Base-by-base conservation (phyloP, 2,329 filamentous ascomycete species). In the Aspergillus transmontanensis region DNA sequence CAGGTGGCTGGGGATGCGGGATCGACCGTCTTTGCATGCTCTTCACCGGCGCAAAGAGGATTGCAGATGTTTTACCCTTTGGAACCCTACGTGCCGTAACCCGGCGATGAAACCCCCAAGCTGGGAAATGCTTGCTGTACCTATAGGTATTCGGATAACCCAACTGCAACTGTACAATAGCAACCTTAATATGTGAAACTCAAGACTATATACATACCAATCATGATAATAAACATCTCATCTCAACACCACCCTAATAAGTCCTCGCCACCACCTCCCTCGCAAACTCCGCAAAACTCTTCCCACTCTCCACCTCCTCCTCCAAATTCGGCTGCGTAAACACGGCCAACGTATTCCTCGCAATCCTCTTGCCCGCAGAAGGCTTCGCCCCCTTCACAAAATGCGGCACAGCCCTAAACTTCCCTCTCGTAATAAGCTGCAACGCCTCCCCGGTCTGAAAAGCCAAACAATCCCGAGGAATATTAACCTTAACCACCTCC, bases 271-370 rank as follows among this genome's bases (percentile, higher is more conserved):
- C 90, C 55, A 94, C 89, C 75, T 92, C 90, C 86, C 91, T 91
- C 3, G 89, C 89, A 75, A 92, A 94, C 23, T 86, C 85, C 53
- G 87, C 82, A 79, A 92, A 94, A 1, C 85, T 91, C 83, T 91
- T 87, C 0, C 93, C 94, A 16, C 87, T 84, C 69, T 86, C 87
- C 9, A 94, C 85, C 39, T 88, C 82, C 63, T 89, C 83, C 0
- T 88, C 89, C 86, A 98, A 78, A 80, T 97, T 97, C 28, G 95
- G 95, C 84, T 99, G 95, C 63, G 94, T 99, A 74, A 98, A 99
- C 11, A 98, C 93, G 0, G 95, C 95, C 69, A 99, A 80, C 11
- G 95, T 99, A 80, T 98, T 98, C 63, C 90, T 83, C 32, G 90
- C 91, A 64, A 94, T 85, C 32, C 81, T 80, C 2, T 81, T 82